Evolutionary conservation across 352 stramenopile genomes (phyloP), one percentile per base, ranked within the genome.

Genomic region (Phytopythium kandeliae): DNA sequence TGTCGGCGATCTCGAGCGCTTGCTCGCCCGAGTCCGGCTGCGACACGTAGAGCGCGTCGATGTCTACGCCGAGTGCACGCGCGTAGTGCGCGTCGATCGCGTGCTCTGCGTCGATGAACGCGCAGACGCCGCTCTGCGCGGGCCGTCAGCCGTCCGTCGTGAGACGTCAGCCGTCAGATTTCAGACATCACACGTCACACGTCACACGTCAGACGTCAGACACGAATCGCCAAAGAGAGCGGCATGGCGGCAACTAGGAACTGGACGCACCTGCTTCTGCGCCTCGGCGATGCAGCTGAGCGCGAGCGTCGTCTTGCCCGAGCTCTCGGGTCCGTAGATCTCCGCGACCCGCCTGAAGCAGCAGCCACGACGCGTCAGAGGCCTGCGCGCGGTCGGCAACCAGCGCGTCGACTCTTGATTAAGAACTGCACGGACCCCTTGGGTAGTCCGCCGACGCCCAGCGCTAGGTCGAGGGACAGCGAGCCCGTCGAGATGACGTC

Each of bases 71-170:
- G 25, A 95, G 54, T 10, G 77, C 74, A 54, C 86, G 85, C 34
- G 96, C 96, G 63, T 99, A 99, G 22, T 93, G 67, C 15, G 95
- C 92, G 66, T 99, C 96, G 41, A 99, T 87, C 4, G 96, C 96
- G 69, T 99, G 97, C 74, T 99, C 97, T 15, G 95, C 96, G 65
- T 99, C 97, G 53, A 99, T 98, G 69, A 99, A 99, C 1, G 96
- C 96, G 30, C 92, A 97, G 2, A 89, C 96, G 11, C 96, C 96
- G 21, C 86, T 91, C 41, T 83, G 60, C 1, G 42, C 16, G 16
- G n/a, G n/a, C n/a, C n/a, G n/a, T n/a, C n/a, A n/a, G n/a, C n/a
- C n/a, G n/a, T n/a, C n/a, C n/a, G n/a, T n/a, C n/a, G n/a, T n/a
- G n/a, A n/a, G n/a, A n/a, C n/a, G n/a, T n/a, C n/a, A n/a, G n/a